Evolutionary conservation across 108 stramenopile genomes (phyloP), one percentile per base, ranked within the genome.

Genomic region (Nitzschia sp.): DNA sequence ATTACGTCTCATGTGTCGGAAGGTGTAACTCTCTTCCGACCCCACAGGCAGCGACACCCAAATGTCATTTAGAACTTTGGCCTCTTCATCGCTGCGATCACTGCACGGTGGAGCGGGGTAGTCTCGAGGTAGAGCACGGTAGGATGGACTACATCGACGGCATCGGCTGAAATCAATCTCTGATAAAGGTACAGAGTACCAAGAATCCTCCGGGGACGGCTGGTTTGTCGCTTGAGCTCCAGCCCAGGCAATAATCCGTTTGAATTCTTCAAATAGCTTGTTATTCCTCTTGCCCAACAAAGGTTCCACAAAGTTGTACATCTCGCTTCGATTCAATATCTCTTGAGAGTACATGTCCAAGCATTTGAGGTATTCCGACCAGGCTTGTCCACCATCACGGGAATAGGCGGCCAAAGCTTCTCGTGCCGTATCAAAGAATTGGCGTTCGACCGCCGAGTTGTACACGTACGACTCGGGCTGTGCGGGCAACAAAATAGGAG

Each of bases 1-100:
- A 74, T 98, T 99, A 42, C 95, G 89, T 27, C 98, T 92, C 94
- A 97, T 95, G 68, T 98, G 98, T 66, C 97, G 96, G 70, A 98
- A 99, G 29, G 92, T 93, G 73, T 94, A 95, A 56, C 81, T 87
- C 54, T 98, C 98, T 82, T 99, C 99, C 21, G 92, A 95, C 24
- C 98, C 98, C 31, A 97, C 92, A 13, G 98, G 99, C 1, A 98
- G 76, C 63, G 87, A 88, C 2, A 98, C 97, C 97, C 98, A 99
- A 28, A 84, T 64, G 84, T 98, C 95, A 71, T 99, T 99, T 30
- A 98, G 79, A 31, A 99, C 89, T 47, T 88, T 82, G 11, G 78
- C 57, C 45, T 98, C 97, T 19, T 78, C 75, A 24, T 81, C 83
- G 23, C 89, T 85, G 13, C 98, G 87, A 71, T 94, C 95, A 59